These are phyloP conservation scores for Waltergamsia citrina DNA, from an alignment of 2,329 filamentous ascomycete species.

Conservation along the genomic window DNA sequence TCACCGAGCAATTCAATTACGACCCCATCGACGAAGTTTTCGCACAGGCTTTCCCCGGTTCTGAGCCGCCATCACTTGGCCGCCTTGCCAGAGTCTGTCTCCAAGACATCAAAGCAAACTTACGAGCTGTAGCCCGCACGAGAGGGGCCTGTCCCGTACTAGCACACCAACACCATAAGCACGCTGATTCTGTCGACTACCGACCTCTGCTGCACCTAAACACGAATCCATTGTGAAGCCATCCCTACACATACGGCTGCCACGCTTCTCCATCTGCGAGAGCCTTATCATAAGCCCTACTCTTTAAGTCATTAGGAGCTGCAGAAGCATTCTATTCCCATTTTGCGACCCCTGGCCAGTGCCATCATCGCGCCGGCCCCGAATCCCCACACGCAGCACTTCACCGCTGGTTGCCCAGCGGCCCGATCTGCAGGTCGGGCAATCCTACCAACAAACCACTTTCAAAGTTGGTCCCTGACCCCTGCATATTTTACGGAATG, in stretches of 20 bases:
- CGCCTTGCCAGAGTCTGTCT: neutral
- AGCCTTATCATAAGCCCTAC: too few species aligned
- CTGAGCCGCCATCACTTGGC: neutral
- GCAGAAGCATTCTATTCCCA: too few species aligned
- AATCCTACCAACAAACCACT: neutral
- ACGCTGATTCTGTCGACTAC: too few species aligned
- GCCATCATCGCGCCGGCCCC: too few species aligned
- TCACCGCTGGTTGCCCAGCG: constrained; percentile 1
- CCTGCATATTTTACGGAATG: neutral
- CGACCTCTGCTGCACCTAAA: neutral
- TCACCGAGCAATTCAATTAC: constrained; percentile 53
- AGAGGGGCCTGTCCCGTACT: neutral
- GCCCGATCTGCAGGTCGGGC: constrained; percentile 1
- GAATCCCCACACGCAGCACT: constrained; percentile 6
- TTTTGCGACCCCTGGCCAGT: too few species aligned
- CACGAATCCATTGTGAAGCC: neutral
- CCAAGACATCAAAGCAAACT: too few species aligned
- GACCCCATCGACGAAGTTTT: constrained; percentile 55
- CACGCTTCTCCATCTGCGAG: too few species aligned
- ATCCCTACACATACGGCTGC: neutral
- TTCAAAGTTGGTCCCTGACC: neutral
- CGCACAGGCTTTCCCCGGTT: constrained; percentile 29
- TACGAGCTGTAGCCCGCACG: too few species aligned
- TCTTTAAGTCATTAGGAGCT: too few species aligned
- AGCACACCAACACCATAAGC: too few species aligned